Evolutionary conservation across 305 asterid species (phyloP).

Genomic region (Solanum hybrid): DNA sequence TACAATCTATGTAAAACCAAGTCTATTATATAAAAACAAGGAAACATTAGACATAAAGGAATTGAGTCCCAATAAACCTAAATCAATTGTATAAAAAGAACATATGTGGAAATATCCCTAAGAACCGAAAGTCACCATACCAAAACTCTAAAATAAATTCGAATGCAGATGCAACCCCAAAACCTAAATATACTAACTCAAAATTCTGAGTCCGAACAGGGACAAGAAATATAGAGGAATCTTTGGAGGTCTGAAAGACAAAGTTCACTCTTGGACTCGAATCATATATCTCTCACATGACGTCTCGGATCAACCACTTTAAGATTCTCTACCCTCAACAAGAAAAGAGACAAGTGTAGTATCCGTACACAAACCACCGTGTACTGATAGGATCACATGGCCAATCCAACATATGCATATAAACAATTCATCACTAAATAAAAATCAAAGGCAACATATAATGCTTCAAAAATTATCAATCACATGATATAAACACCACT

Average conservation of each 20-base stretch:
- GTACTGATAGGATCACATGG: not conserved
- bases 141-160: not conserved
- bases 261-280: not conserved
- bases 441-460: not conserved
- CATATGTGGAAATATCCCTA: not conserved
- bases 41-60: not conserved
- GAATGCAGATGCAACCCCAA: not conserved
- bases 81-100: not conserved
- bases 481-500: not conserved
- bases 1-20: not conserved
- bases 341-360: not conserved
- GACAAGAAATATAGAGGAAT: not conserved
- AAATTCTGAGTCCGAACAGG: not conserved
- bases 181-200: not conserved
- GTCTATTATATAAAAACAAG: not conserved
- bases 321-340: not conserved
- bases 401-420: not conserved
- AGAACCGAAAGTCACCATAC: not conserved
- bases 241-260: not conserved
- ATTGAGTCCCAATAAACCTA: not conserved
- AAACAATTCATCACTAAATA: not conserved
- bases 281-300: not conserved
- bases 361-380: not conserved
- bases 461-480: not conserved
- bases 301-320: not conserved